phyloP scores from a whole-genome alignment of 768 basidiomycete species.

The Phaeolepiota aurea region DNA sequence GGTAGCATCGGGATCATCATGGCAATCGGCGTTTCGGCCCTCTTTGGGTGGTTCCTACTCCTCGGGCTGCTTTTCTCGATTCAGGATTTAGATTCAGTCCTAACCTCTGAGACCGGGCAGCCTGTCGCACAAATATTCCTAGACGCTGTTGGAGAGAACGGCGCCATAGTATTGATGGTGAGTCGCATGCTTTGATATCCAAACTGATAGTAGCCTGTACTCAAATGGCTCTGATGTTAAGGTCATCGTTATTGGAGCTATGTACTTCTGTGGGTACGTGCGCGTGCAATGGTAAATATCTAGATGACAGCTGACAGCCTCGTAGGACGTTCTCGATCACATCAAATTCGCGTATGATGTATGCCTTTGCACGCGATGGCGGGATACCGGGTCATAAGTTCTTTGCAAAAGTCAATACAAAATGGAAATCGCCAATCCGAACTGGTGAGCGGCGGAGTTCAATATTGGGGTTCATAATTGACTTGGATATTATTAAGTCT shows the following conservation, averaged over 20 bases:
- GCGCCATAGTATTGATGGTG: conserved; percentile 71
- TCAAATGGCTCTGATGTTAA: conserved; percentile 9
- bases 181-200: too few species aligned
- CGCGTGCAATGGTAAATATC: too few species aligned
- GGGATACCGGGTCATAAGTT: conserved; percentile 62
- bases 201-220: background rate
- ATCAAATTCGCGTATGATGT: conserved; percentile 79
- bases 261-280: conserved; percentile 65
- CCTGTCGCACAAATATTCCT: conserved; percentile 76
- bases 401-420: conserved; percentile 53
- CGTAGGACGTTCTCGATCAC: conserved; percentile 68
- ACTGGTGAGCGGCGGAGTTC: conserved; percentile 35
- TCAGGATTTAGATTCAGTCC: conserved; percentile 53
- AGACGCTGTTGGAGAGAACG: conserved; percentile 66
- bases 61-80: conserved; percentile 70
- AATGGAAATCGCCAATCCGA: conserved; percentile 56
- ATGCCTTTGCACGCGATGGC: conserved; percentile 70
- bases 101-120: conserved; percentile 47
- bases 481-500: conserved; percentile 33
- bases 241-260: conserved; percentile 61
- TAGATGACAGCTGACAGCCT: too few species aligned
- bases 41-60: conserved; percentile 72
- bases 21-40: conserved; percentile 63
- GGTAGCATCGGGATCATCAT: conserved; percentile 62
- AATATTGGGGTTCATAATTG: conserved; percentile 2